phyloP scores from a whole-genome alignment of 192 early-diverging fungal genomes.

The Coemansia sp. region DNA sequence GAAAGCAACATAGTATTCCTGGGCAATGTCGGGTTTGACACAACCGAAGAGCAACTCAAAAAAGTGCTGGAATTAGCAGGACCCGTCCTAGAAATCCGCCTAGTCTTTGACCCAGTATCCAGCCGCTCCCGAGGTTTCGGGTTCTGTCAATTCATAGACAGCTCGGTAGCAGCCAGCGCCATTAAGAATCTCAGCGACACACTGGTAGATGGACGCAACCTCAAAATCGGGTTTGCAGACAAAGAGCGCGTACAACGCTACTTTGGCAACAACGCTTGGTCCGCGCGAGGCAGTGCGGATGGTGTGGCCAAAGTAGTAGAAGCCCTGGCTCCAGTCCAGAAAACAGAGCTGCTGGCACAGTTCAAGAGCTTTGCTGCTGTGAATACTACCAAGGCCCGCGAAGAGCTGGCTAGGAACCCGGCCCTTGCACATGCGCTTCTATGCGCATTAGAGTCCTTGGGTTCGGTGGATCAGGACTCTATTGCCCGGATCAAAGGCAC shows the following conservation, averaged over 20 bases:
- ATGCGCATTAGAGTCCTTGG: slow-evolving; percentile 23
- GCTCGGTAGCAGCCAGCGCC: slow-evolving; percentile 91
- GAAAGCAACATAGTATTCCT: slow-evolving; percentile 58
- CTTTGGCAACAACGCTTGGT: slow-evolving; percentile 19
- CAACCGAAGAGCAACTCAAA: slow-evolving; percentile 90
- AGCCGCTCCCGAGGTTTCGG: slow-evolving; percentile 89
- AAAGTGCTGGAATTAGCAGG: slow-evolving; percentile 94
- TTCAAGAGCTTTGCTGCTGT: slow-evolving; percentile 31
- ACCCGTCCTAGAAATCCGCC: slow-evolving; percentile 76
- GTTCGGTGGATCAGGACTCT: slow-evolving; percentile 4
- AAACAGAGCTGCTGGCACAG: slow-evolving; percentile 30
- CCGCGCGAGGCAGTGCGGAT: slow-evolving; percentile 17
- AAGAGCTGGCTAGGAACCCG: slow-evolving; percentile 40
- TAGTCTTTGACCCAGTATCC: slow-evolving; percentile 89
- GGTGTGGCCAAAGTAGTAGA: slow-evolving; percentile 19
- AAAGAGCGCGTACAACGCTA: slow-evolving; percentile 31
- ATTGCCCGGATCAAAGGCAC: slow-evolving; percentile 13
- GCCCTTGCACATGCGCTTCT: slow-evolving; percentile 34
- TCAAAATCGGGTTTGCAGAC: slow-evolving; percentile 95
- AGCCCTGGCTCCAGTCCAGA: slow-evolving; percentile 11
- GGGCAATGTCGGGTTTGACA: slow-evolving; percentile 86
- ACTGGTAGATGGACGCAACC: slow-evolving; percentile 83
- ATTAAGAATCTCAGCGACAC: slow-evolving; percentile 92
- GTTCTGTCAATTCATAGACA: slow-evolving; percentile 90
- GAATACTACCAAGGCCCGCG: slow-evolving; percentile 27